Evolutionary conservation across 768 basidiomycete genomes (phyloP).

Genomic region (Rhizopogon rudus): DNA sequence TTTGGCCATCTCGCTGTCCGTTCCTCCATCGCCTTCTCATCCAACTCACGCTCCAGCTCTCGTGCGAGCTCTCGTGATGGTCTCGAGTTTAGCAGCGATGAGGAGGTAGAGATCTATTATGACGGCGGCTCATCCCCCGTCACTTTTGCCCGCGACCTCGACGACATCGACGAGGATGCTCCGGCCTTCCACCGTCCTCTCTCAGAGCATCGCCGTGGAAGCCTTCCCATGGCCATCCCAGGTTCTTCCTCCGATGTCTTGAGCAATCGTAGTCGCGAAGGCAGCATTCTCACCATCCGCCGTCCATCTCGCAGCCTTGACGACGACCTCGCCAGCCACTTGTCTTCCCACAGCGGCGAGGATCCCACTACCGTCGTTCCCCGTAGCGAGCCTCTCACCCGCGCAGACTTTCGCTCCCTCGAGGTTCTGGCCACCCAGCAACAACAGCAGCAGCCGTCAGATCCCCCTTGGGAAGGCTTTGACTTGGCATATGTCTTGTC

Average conservation of each 20-base stretch:
- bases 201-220: constrained; percentile 39
- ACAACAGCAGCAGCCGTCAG: constrained; percentile 4
- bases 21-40: constrained; percentile 35
- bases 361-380: constrained; percentile 32
- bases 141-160: constrained; percentile 34
- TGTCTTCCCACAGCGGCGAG: constrained; percentile 15
- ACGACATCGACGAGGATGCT: constrained; percentile 17
- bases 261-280: constrained; percentile 46
- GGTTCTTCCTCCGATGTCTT: constrained; percentile 23
- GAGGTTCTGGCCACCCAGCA: constrained; percentile 33
- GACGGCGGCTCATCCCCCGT: constrained; percentile 32
- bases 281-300: constrained; percentile 53
- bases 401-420: constrained; percentile 51
- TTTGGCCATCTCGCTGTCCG: constrained; percentile 39
- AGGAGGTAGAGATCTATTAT: constrained; percentile 40
- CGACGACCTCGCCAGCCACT: constrained; percentile 31
- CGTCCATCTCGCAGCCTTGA: constrained; percentile 59
- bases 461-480: constrained; percentile 30
- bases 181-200: constrained; percentile 18
- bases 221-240: constrained; percentile 59
- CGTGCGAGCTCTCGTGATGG: constrained; percentile 28
- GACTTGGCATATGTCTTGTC: constrained; percentile 41
- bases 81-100: constrained; percentile 43
- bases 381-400: constrained; percentile 36
- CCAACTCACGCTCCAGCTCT: constrained; percentile 36